A percentile compares a stretch with the other conserved stretches of the same genome.
Conservation (phyloP, 768 basidiomycete genomes). For the Russula lepida region DNA sequence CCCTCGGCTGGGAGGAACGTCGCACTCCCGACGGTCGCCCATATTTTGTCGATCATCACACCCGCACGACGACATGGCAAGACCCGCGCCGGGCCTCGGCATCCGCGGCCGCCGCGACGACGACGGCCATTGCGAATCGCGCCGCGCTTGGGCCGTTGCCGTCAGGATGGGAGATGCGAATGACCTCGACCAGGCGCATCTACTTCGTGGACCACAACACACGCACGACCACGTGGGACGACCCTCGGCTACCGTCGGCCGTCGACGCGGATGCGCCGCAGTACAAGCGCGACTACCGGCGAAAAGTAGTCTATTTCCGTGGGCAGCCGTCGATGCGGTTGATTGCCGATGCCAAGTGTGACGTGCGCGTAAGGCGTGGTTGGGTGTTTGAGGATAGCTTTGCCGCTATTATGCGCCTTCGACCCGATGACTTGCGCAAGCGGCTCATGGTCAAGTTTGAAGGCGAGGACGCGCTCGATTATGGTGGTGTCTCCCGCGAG, state of each 20-base stretch:
- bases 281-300: constrained; percentile 88
- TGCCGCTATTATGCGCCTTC: constrained; percentile 72
- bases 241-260: constrained; percentile 75
- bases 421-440: constrained; percentile 61
- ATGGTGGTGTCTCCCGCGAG: constrained; percentile 74
- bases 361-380: constrained; percentile 72
- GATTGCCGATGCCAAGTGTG: constrained; percentile 66
- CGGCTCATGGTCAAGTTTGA: constrained; percentile 69
- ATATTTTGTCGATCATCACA: constrained; percentile 69
- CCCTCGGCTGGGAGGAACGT: constrained; percentile 88
- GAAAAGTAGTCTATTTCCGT: constrained; percentile 89
- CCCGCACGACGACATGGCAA: constrained; percentile 84
- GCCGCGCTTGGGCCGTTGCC: constrained; percentile 65
- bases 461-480: constrained; percentile 73
- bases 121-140: constrained; percentile 30
- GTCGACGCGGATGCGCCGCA: constrained; percentile 88
- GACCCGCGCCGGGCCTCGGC: constrained; percentile 66
- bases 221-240: constrained; percentile 88
- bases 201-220: constrained; percentile 94
- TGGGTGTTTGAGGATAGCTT: constrained; percentile 86
- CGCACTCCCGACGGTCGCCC: constrained; percentile 80
- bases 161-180: constrained; percentile 91
- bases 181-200: constrained; percentile 75
- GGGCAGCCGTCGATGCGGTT: constrained; percentile 79
- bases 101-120: constrained; percentile 37